Evolutionary conservation across 768 basidiomycete species (phyloP), one percentile per base, ranked within the genome.

Genomic region (Mycena haematopus): DNA sequence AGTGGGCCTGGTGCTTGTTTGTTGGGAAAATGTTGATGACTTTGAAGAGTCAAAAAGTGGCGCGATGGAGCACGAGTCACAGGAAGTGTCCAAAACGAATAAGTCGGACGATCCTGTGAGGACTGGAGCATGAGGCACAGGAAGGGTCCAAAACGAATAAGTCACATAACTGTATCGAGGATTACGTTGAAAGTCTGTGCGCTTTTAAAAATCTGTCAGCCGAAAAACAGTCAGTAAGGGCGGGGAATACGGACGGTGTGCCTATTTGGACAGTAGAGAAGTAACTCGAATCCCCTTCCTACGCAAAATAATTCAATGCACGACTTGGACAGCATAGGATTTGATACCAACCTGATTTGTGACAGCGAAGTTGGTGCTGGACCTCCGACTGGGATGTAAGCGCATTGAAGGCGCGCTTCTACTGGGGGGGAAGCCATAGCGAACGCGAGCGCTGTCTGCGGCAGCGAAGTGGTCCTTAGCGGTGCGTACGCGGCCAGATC

Each of bases 81-180:
- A 94, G 19, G 70, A 56, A 0, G 75, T 71, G 19, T 81, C 80
- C 1, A 89, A 86, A 11, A 99, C 82, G 94, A 95, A 99, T 11
- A 98, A 78, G 74, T 98, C 96, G 22, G 86, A 87, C 0, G 91
- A 94, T 13, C 95, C 36, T 36, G 36, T 31, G 29, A 31, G 29
- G 13, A 36, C 54, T 59, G 0, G 56, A 57, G 68, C 88, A 92
- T 55, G 60, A 62, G 10, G 9, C 21, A 69, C 85, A 94, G n/a
- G 70, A 55, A 0, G 75, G 71, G 17, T 81, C 80, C 1, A 89
- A 86, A 11, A 99, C 82, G 94, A 95, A 99, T 10, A 98, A 78
- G 75, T 98, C 96, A 21, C 86, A 87, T 0, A 90, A 94, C 95
- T 0, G 96, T 98, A 73, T 98, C 96, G 29, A 98, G 85, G 56